Evolutionary conservation across 306 rosid species (phyloP).

Genomic region (Rosa rugosa): DNA sequence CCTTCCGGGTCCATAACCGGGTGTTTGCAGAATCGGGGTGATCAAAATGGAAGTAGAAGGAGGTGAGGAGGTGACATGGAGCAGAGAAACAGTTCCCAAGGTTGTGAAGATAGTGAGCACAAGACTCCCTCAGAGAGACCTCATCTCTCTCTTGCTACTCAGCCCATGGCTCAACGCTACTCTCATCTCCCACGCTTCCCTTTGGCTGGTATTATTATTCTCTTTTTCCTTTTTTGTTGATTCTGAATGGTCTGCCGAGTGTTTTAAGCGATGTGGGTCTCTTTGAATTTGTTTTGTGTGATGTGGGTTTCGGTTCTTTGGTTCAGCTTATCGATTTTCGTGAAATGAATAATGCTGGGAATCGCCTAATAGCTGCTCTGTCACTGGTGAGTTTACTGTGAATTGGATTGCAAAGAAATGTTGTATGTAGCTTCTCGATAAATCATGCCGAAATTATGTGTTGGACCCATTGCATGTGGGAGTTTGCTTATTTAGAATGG

Average conservation of each 20-base stretch:
- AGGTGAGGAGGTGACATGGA: conserved; percentile 41
- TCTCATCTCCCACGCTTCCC: conserved; percentile 50
- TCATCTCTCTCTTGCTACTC: conserved; percentile 56
- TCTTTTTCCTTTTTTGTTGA: neutral
- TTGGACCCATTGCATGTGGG: neutral
- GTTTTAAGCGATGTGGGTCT: neutral
- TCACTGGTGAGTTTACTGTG: conserved; percentile 51
- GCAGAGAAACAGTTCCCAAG: conserved; percentile 64
- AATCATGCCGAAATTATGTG: neutral
- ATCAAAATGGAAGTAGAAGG: conserved; percentile 37
- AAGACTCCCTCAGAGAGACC: conserved; percentile 55
- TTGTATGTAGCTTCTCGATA: neutral
- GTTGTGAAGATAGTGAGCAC: conserved; percentile 58
- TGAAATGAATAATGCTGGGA: conserved; percentile 63
- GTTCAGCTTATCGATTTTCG: conserved; percentile 58
- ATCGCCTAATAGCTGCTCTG: conserved; percentile 64
- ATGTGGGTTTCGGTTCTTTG: conserved; percentile 8
- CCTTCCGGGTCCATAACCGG: neutral
- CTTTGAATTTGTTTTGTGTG: neutral
- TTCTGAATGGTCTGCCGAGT: neutral
- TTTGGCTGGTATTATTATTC: conserved; percentile 60
- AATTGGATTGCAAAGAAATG: neutral
- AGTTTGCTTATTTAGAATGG: conserved; percentile 1
- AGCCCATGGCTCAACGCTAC: conserved; percentile 63
- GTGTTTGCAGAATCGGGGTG: neutral